Conservation (phyloP, 1,284 basidiomycete species). For the Papiliotrema flavescens region DNA sequence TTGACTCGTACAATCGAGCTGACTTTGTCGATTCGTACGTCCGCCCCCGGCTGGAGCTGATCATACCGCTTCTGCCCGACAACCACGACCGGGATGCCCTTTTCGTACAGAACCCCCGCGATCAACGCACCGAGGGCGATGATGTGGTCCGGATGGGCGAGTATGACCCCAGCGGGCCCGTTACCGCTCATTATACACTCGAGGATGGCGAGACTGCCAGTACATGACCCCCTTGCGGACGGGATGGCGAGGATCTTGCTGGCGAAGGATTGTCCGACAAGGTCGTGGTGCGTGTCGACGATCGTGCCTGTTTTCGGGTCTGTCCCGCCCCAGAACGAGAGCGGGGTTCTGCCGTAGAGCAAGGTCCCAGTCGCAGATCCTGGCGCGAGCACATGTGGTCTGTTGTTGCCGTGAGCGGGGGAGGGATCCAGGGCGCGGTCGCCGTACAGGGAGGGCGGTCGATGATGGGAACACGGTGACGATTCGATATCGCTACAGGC, state of each 20-base stretch:
- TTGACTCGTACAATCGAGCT: neutral
- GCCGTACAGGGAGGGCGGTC: too few relatives aligned
- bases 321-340: slow-evolving; percentile 1
- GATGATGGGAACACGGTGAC: too few relatives aligned
- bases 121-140: neutral
- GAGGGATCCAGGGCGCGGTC: too few relatives aligned
- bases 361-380: neutral
- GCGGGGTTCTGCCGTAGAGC: neutral
- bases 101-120: neutral
- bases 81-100: neutral
- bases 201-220: neutral
- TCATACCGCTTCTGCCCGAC: neutral
- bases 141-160: neutral
- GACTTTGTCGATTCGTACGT: neutral
- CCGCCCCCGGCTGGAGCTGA: neutral
- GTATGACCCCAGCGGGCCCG: neutral
- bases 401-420: neutral
- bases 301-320: neutral
- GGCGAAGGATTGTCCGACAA: neutral
- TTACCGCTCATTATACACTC: neutral
- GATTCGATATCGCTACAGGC: too few relatives aligned
- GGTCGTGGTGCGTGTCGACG: neutral
- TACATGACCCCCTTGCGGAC: neutral
- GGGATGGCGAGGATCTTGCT: neutral
- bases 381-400: neutral